Evolutionary conservation across 2,329 filamentous ascomycete species (phyloP), one percentile per base, ranked within the genome.

Genomic region (Colletotrichum liaoningense): DNA sequence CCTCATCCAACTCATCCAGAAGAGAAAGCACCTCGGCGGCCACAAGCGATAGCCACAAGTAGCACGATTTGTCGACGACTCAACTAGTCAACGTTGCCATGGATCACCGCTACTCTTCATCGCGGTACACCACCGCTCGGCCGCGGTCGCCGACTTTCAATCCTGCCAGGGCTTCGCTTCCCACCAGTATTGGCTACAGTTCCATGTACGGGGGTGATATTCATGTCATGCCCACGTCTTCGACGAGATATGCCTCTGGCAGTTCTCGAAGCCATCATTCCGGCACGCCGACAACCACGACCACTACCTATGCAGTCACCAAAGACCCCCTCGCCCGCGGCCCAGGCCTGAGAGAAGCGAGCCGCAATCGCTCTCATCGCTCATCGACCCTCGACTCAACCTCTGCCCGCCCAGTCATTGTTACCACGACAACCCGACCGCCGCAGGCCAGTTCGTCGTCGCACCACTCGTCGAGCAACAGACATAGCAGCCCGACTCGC

Each of bases 221-320:
- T 71, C 88, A 91, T 75, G 85, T 87, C 75, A 82, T 89, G 78
- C 88, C 88, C 22, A 80, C 84, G 75, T 78, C 84, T 78, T 78
- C 84, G 77, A 79, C 84, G 76, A 66, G 82, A 82, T 76, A 76
- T 63, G 26, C 63, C 14, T 19, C 64, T 19, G 75, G 77, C 12
- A 28, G 63, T 16, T 60, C 75, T 26, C 71, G 72, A 67, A 69
- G 72, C 52, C 67, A 75, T 14, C 71, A 74, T 46, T 69, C 75
- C 16, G 33, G 69, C n/a, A 63, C 55, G 14, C 69, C 75, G 12
- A 67, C 77, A 54, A 75, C 82, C 28, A 87, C 85, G 11, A 86
- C 88, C 22, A 89, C 88, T 62, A 88, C 88, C 12, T 92, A 91
- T 77, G 87, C 88, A 65, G 85, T 90, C 67, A 85, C 85, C 69